Evolutionary conservation across 169 alveolate species (phyloP).

Genomic region (Eimeria tenella): DNA sequence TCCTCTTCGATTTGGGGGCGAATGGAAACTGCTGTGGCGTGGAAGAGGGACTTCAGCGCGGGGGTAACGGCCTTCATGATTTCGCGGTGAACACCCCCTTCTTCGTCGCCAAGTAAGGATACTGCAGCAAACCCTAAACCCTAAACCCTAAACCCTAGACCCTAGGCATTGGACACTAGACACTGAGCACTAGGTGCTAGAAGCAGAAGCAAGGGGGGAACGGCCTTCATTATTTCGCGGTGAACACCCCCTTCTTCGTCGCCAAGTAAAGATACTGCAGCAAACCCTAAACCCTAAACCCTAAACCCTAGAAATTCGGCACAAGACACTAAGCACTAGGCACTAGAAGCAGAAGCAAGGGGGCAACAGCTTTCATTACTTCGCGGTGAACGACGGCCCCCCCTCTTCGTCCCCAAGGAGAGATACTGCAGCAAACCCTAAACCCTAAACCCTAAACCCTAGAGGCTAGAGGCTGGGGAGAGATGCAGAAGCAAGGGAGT

Average conservation of each 20-base stretch:
- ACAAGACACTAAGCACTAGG: not conserved
- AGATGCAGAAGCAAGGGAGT: too few species aligned
- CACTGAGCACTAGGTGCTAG: not conserved
- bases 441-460: not conserved
- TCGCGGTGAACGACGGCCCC: not conserved
- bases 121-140: slow-evolving; percentile 1
- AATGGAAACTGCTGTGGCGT: not conserved
- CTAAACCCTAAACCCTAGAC: not conserved
- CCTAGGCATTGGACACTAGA: slow-evolving; percentile 1
- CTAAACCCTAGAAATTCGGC: not conserved
- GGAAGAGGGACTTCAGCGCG: not conserved
- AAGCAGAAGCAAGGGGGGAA: not conserved
- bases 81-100: not conserved
- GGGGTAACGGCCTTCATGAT: not conserved
- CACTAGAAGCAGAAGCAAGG: not conserved
- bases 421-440: not conserved
- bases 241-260: not conserved
- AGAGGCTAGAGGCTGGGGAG: too few species aligned
- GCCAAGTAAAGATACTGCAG: not conserved
- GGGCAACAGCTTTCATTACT: not conserved
- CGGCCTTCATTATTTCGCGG: not conserved
- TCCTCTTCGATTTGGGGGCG: not conserved
- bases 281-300: not conserved
- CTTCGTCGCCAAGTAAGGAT: not conserved
- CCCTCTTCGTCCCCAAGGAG: not conserved